Evolutionary conservation across 768 basidiomycete species (phyloP), one percentile per base, ranked within the genome.

Genomic region (Tremella fuciformis): DNA sequence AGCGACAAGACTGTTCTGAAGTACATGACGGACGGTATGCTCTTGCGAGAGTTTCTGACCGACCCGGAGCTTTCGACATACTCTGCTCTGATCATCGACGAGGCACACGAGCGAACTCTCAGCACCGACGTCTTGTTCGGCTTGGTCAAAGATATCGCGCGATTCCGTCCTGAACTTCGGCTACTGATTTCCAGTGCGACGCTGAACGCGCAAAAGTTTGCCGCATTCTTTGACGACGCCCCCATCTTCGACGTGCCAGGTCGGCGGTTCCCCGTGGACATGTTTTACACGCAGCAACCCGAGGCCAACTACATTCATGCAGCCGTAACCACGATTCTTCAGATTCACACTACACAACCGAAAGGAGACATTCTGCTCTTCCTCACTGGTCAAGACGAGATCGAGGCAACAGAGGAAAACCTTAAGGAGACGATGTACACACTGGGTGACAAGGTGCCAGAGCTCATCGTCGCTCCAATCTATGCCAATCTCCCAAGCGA

Each of bases 21-120:
- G 79, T 99, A 99, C 79, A 96, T 99, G 96, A 99, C 96, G 44
- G 96, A 99, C 72, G 96, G 96, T 34, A 98, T 99, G 96, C 82
- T 99, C 24, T 80, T 98, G 46, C 84, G 96, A 70, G 92, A 98
- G 77, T 98, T 98, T 78, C 79, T 99, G 71, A 98, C 96, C 9
- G 96, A 99, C 76, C 96, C 96, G 0, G 91, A 93, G 79, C 78
- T 99, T 54, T 94, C 91, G 13, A 90, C 90, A 3, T 99, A 98
- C 75, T 87, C 91, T 48, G 90, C 87, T 26, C 80, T 99, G 69
- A 92, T 99, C 69, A 98, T 99, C 69, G 96, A 99, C 76, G 96
- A 99, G 77, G 96, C 96, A 8, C 96, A 99, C 75, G 96, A 99
- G 78, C 81, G 96, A 70, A 98, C 96, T 29, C 82, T 99, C 53